Percentiles rank a stretch among this genome's conserved stretches.
Evolutionary conservation across 73 alveolate genomes (phyloP).

Genomic region (Tetrahymena malaccensis): DNA sequence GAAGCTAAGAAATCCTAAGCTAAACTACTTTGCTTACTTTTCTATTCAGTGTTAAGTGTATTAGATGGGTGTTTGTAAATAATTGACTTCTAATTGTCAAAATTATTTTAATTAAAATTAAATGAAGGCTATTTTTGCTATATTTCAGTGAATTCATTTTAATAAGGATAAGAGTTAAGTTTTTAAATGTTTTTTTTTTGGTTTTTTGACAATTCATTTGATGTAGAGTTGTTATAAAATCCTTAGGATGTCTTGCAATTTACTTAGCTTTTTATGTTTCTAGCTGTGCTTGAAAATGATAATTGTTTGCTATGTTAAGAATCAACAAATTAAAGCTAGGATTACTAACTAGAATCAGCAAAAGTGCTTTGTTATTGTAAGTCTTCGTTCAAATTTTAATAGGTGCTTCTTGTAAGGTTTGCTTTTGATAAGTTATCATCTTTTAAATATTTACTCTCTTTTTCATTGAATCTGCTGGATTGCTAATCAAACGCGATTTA

Average conservation of each 20-base stretch:
- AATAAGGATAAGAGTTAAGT: background rate
- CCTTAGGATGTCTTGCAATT: background rate
- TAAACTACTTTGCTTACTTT: background rate
- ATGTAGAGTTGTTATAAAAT: background rate
- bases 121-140: background rate
- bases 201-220: background rate
- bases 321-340: too few species aligned
- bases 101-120: background rate
- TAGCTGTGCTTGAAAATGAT: background rate
- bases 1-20: background rate
- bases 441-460: background rate
- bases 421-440: background rate
- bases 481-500: background rate
- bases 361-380: background rate
- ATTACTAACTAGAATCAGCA: background rate
- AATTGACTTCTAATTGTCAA: background rate
- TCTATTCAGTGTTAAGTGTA: background rate
- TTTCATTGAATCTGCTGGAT: background rate
- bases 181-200: too few species aligned
- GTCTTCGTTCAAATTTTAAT: background rate
- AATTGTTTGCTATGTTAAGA: background rate
- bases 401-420: background rate
- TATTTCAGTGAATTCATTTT: background rate
- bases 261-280: background rate
- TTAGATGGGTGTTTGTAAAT: background rate